Percentiles rank a stretch among this genome's conserved stretches.
Conservation (phyloP, 169 alveolate species). For the Blepharisma undulans region DNA sequence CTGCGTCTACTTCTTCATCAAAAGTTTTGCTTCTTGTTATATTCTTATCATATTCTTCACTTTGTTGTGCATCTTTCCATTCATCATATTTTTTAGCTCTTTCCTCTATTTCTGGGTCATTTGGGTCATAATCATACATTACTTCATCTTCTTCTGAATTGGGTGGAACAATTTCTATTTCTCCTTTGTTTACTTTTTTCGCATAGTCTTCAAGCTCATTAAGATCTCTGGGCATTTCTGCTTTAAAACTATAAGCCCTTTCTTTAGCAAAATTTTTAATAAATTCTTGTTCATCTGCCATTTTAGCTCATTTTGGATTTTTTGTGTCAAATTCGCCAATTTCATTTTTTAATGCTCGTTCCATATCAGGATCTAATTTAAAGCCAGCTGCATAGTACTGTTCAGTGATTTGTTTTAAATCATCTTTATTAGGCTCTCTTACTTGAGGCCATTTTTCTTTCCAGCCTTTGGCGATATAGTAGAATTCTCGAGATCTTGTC, state of each 20-base stretch:
- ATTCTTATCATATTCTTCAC: not conserved
- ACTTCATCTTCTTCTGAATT: not conserved
- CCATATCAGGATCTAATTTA: not conserved
- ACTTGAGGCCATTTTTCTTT: not conserved
- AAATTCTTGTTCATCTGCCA: not conserved
- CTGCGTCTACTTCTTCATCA: not conserved
- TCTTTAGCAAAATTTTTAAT: not conserved
- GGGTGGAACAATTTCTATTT: no score
- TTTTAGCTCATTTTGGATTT: not conserved
- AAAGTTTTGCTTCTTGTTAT: not conserved
- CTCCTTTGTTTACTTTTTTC: not conserved
- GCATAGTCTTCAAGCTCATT: not conserved
- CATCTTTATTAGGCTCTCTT: not conserved
- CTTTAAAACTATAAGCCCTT: not conserved
- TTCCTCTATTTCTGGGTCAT: not conserved
- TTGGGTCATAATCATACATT: not conserved
- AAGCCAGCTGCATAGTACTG: not conserved
- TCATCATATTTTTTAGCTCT: not conserved
- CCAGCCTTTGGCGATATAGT: conserved; percentile 47
- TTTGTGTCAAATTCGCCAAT: not conserved
- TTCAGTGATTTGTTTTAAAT: not conserved
- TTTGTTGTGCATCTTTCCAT: not conserved
- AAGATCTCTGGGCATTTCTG: not conserved
- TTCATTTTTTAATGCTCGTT: not conserved
- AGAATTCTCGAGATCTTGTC: conserved; percentile 32